Base-by-base conservation (phyloP, 2,329 filamentous ascomycete species). In the Aspergillus pseudoviridinutans region DNA sequence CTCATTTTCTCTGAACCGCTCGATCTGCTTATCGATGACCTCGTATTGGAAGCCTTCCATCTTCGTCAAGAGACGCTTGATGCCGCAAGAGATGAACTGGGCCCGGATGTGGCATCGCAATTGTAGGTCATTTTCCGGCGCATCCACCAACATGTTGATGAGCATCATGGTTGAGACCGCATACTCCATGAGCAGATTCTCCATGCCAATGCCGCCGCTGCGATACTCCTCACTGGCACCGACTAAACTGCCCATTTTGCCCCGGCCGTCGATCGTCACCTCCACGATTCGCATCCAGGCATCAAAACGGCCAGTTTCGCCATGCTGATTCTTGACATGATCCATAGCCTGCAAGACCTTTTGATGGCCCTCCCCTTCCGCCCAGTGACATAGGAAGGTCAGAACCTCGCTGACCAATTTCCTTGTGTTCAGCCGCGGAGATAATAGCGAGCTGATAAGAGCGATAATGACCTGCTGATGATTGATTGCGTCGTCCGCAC, bases 41-140 rank as follows among this genome's bases (percentile, higher is more conserved):
- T 99, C 94, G 78, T 97, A 99, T 75, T 97, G 92, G 79, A 99
- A 97, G 47, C 86, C 90, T 75, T 96, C 92, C 94, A 97, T 97
- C 83, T 97, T 99, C 64, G 83, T 88, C 76, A 97, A 79, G 67
- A 97, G 90, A 58, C 94, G 88, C 80, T 92, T 95, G 82, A 97
- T 91, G 57, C 94, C 94, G 75, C 92, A 96, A 73, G 90, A 92
- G 68, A 90, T 96, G 71, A 99, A 97, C 74, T 97, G 94, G 25
- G 94, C 93, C 62, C 94, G 86, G 69, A 97, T 92, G 76, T 97
- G 94, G 72, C 95, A 90, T 71, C 94, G 87, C 62, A 97, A 80
- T 76, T 96, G 91, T 64, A 99, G 79, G 70, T 99, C 94, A 66
- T 86, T 84, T 70, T 95, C 90, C 0, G 92, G 89, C 3, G 92